Conservation (phyloP, 192 early-diverging fungal genomes). For the Coemansia sp. region DNA sequence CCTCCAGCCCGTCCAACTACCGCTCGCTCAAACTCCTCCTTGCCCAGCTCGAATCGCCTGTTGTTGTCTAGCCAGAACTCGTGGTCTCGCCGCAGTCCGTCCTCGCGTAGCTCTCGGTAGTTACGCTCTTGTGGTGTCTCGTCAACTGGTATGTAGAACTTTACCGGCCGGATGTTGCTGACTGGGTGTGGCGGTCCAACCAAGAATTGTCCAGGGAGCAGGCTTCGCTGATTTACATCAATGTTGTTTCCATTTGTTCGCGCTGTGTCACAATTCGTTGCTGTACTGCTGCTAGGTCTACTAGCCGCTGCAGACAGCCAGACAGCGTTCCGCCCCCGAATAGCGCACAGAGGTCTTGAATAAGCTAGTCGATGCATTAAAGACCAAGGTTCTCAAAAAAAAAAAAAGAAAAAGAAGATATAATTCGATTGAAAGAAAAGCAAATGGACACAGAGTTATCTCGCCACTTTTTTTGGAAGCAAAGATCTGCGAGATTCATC, state of each 20-base stretch:
- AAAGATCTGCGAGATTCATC: slow-evolving; percentile 7
- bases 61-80: slow-evolving; percentile 53
- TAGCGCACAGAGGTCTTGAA: background rate
- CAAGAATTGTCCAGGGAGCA: slow-evolving; percentile 48
- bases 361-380: background rate
- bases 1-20: slow-evolving; percentile 8
- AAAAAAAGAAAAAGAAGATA: too few relatives aligned
- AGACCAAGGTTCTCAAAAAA: background rate
- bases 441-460: background rate
- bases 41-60: slow-evolving; percentile 39
- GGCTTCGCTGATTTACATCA: slow-evolving; percentile 8
- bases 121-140: slow-evolving; percentile 25
- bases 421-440: background rate
- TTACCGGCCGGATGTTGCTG: slow-evolving; percentile 50
- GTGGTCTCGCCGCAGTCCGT: slow-evolving; percentile 34
- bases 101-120: slow-evolving; percentile 44
- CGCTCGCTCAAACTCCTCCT: slow-evolving; percentile 35
- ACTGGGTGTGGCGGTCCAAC: slow-evolving; percentile 44
- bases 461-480: background rate
- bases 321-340: background rate
- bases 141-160: slow-evolving; percentile 34
- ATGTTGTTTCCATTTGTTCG: background rate
- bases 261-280: background rate
- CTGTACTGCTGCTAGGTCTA: background rate
- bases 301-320: background rate